Evolutionary conservation across 108 stramenopile species (phyloP), one percentile per base, ranked within the genome.

Genomic region (Fragilariopsis cylindrus): DNA sequence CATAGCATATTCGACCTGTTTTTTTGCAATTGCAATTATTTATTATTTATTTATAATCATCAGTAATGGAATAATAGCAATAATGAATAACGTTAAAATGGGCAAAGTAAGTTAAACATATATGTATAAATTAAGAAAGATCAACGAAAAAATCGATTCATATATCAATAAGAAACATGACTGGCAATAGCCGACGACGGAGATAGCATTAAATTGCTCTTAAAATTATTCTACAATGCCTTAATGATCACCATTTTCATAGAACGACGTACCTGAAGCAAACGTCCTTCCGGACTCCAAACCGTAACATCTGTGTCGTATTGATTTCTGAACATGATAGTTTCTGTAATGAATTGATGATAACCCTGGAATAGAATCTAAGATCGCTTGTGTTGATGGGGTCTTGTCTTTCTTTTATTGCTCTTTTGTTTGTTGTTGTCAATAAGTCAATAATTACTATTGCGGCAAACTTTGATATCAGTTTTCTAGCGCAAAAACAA

Each of bases 301-400:
- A 98, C 98, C 41, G 99, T 98, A 67, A 98, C 99, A 76, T 99
- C 99, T 47, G 99, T 99, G 85, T 99, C 99, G 81, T 99, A 99
- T 85, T 96, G 95, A 73, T 98, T 98, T 73, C 98, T 92, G 79
- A 98, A 98, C 99, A 99, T 99, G 5, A 56, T 56, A n/a, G 19
- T 4, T 19, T 6, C 11, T 18, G 0, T 56, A 1, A 11, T 56
- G 55, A 5, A 5, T 9, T 56, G 18, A 5, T 56, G 55, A 56
- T 56, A 19, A 11, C 19, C 7, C 19, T 56, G 55, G 11, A 11
- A 56, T 9, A n/a, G 9, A 56, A 56, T 7, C 55, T 9, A 56
- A 11, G 5, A 4, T 19, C 4, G 55, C 19, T 19, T 0, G 0
- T 19, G 11, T 19, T 56, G 9, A 11, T 56, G 30, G 30, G 30